A percentile compares a stretch with the other conserved stretches of the same genome.
phyloP scores from a whole-genome alignment of 805 yeast species.

The Isabelozyma gotoi region DNA sequence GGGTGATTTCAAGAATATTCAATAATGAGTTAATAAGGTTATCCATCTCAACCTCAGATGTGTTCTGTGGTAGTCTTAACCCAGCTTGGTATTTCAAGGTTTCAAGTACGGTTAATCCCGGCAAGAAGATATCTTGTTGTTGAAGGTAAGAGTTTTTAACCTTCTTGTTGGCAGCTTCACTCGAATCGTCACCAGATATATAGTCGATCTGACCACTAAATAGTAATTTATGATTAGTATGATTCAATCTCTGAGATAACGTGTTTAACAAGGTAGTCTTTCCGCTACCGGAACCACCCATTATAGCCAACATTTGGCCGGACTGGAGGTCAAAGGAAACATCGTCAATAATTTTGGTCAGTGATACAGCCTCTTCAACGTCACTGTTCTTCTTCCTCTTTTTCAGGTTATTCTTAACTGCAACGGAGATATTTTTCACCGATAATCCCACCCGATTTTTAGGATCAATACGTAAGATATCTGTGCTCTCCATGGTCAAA shows the following conservation, averaged over 20 bases:
- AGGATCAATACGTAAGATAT: slow-evolving; percentile 24
- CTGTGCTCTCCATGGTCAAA: slow-evolving; percentile 44
- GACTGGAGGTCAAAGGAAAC: slow-evolving; percentile 59
- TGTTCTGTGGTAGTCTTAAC: slow-evolving; percentile 53
- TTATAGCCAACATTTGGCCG: slow-evolving; percentile 70
- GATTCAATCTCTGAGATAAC: slow-evolving; percentile 51
- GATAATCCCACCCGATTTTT: slow-evolving; percentile 38
- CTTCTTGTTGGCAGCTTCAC: slow-evolving; percentile 2
- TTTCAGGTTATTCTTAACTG: slow-evolving; percentile 8
- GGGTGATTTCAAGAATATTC: slow-evolving; percentile 63
- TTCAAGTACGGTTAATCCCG: slow-evolving; percentile 72
- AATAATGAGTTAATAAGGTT: slow-evolving; percentile 60
- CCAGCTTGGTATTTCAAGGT: slow-evolving; percentile 71
- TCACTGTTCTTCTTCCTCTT: slow-evolving; percentile 1
- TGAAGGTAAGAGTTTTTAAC: slow-evolving; percentile 60
- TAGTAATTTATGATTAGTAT: slow-evolving; percentile 37
- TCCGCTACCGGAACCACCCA: slow-evolving; percentile 89
- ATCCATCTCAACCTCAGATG: slow-evolving; percentile 42
- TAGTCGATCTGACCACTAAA: slow-evolving; percentile 46
- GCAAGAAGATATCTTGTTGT: slow-evolving; percentile 72
- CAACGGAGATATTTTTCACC: slow-evolving; percentile 18
- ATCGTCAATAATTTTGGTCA: slow-evolving; percentile 28
- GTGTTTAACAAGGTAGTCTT: slow-evolving; percentile 78
- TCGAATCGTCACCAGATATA: slow-evolving; percentile 4
- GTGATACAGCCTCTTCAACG: background rate